Evolutionary conservation across 2,329 filamentous ascomycete species (phyloP).

Genomic region (Xylaria sp.): DNA sequence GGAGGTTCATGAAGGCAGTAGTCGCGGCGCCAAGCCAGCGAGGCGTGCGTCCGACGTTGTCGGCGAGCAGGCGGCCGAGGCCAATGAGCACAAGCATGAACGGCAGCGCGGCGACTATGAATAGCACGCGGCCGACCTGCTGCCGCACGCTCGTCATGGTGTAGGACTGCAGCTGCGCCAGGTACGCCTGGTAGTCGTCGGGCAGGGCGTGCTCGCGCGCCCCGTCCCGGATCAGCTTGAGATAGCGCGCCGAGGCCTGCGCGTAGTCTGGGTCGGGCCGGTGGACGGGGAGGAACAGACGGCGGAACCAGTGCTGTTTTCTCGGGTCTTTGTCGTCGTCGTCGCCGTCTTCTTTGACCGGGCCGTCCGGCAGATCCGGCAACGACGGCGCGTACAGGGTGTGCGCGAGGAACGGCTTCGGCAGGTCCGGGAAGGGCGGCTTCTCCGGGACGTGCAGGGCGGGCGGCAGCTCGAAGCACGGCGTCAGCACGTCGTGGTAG

Average conservation of each 20-base stretch:
- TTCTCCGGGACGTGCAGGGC: conserved; percentile 69
- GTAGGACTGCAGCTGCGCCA: conserved; percentile 76
- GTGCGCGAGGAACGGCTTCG: conserved; percentile 79
- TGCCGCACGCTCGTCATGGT: conserved; percentile 74
- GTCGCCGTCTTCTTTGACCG: background rate
- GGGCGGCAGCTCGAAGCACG: conserved; percentile 75
- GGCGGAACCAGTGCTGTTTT: conserved; percentile 57
- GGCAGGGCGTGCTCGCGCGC: conserved; percentile 85
- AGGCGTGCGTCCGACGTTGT: conserved; percentile 72
- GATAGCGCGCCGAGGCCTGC: conserved; percentile 84
- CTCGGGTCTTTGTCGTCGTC: conserved; percentile 36
- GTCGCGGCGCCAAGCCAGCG: conserved; percentile 68
- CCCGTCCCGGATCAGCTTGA: conserved; percentile 81
- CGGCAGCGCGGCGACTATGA: conserved; percentile 69
- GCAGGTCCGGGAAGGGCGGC: conserved; percentile 63
- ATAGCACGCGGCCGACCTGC: conserved; percentile 69
- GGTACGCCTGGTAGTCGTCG: conserved; percentile 77
- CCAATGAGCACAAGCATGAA: conserved; percentile 59
- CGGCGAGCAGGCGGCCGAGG: conserved; percentile 62
- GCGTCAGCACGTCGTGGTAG: conserved; percentile 86
- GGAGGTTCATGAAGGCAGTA: conserved; percentile 54
- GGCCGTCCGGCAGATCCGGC: conserved; percentile 46
- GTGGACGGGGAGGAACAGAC: conserved; percentile 56
- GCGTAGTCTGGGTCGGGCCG: conserved; percentile 77
- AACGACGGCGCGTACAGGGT: conserved; percentile 79